phyloP scores from a whole-genome alignment of 2,329 filamentous ascomycete species.

The Claviceps maximensis region DNA sequence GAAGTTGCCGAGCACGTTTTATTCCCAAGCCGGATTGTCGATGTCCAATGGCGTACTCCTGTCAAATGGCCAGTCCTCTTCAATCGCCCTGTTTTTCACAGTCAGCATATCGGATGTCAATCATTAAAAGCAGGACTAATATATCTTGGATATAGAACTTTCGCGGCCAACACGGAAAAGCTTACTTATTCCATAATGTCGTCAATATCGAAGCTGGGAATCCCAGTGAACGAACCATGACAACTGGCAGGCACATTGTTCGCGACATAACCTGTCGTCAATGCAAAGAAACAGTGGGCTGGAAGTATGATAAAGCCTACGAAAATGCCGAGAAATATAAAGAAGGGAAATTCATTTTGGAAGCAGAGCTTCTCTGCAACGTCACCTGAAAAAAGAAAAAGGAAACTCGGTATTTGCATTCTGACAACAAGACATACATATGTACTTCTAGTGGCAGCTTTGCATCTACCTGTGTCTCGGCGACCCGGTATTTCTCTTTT shows the following conservation, averaged over 20 bases:
- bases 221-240: slow-evolving; percentile 94
- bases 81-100: too few relatives aligned
- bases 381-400: slow-evolving; percentile 35
- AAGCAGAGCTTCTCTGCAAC: slow-evolving; percentile 76
- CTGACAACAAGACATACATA: neutral
- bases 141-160: slow-evolving; percentile 56
- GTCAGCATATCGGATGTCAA: too few relatives aligned
- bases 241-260: slow-evolving; percentile 86
- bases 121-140: neutral
- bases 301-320: slow-evolving; percentile 98
- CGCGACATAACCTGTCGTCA: slow-evolving; percentile 85
- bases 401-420: neutral
- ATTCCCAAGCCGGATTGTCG: neutral
- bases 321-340: slow-evolving; percentile 93
- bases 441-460: neutral
- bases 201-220: slow-evolving; percentile 81
- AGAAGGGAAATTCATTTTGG: slow-evolving; percentile 94
- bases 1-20: neutral
- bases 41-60: neutral
- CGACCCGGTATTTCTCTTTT: neutral
- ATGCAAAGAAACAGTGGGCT: slow-evolving; percentile 86
- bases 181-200: slow-evolving; percentile 87
- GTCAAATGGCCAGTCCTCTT: neutral
- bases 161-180: slow-evolving; percentile 94
- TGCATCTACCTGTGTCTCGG: neutral